Base-by-base conservation (phyloP, 176 grass and related monocot species). In the Zizania latifolia region DNA sequence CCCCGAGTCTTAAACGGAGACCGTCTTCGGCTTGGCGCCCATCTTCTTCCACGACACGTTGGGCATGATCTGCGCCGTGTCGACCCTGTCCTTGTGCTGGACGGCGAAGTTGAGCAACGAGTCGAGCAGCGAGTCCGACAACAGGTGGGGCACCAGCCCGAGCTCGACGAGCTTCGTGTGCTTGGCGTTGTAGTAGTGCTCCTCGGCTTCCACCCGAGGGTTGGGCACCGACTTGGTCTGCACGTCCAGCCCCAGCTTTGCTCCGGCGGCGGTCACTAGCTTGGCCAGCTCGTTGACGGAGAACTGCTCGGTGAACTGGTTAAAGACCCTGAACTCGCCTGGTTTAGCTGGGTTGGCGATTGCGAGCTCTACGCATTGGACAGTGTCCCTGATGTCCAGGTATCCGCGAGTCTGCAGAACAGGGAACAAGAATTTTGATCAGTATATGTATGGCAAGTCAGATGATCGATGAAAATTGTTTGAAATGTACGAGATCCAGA, bases 241-340 rank as follows among this genome's bases (percentile, higher is more conserved):
- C 73, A 97, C 90, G 5, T 91, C 94, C 64, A 93, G 63, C 12
- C 94, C 94, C 0, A 97, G 74, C 79, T 97, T 91, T 26, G 82
- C 83, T 17, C 93, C 93, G 0, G 90, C 88, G 1, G 79, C 70
- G 3, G 90, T 93, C 11, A 97, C 90, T 74, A 97, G 86, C 3
- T 56, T 87, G 15, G 94, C 88, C 6, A 97, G 88, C 23, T 97
- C 83, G 22, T 97, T 97, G 14, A 97, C 90, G 0, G 94, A 97
- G 77, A 97, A 97, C 43, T 93, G 90, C 65, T 97, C 94, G 0
- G 94, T 97, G 88, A 97, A 97, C 55, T 97, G 94, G 78, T 97
- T 97, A 61, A 97, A 97, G n/a, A 97, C 94, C 65, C 94, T 93
- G 75, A 97, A 97, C 61, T 97, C 94, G 3, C 94, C 90, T 3